Evolutionary conservation across 371 early-diverging fungal species (phyloP), one percentile per base, ranked within the genome.

Genomic region (Pancytospora philotis): DNA sequence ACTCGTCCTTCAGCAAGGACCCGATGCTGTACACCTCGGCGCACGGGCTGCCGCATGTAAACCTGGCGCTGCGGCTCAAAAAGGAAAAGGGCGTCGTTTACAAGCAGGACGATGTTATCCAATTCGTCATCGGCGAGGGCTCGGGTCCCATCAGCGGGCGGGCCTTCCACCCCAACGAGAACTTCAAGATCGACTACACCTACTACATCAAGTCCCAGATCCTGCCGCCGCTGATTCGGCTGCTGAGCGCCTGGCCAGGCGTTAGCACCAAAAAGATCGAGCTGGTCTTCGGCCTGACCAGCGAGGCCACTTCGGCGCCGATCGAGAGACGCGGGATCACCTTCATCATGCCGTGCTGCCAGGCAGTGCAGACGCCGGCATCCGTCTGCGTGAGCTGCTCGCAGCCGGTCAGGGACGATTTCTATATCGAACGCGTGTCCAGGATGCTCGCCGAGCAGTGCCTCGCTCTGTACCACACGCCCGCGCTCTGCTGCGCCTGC

Each of bases 131-230:
- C 39, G 92, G 95, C 66, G 76, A 84, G 56, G 84, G 83, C 0
- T 30, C 50, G 1, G 38, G 52, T 19, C 32, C 57, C 28, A 84
- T 85, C 71, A 87, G 89, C 0, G 85, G 86, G 37, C 83, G 89
- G 30, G 93, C 92, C 0, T 88, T 84, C 64, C 90, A 92, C 66
- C 90, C 91, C 0, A 88, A 90, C 49, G 95, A 93, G 49, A 78
- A 32, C 1, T 41, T 61, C 22, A 63, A 51, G 1, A 66, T 86
- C 76, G 92, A 98, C 77, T 84, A 83, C 71, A 90, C 93, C 37
- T 99, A 93, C 88, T 99, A 99, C 75, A 80, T 99, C 37, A 83
- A 85, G 62, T 89, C 89, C 63, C 98, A 99, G 79, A 85, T 99
- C 0, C 86, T 92, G 59, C 95, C 98, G 3, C 92, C 95, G 1